Evolutionary conservation across 2,329 filamentous ascomycete genomes (phyloP), one percentile per base, ranked within the genome.

Genomic region (Cryphonectria parasitica): DNA sequence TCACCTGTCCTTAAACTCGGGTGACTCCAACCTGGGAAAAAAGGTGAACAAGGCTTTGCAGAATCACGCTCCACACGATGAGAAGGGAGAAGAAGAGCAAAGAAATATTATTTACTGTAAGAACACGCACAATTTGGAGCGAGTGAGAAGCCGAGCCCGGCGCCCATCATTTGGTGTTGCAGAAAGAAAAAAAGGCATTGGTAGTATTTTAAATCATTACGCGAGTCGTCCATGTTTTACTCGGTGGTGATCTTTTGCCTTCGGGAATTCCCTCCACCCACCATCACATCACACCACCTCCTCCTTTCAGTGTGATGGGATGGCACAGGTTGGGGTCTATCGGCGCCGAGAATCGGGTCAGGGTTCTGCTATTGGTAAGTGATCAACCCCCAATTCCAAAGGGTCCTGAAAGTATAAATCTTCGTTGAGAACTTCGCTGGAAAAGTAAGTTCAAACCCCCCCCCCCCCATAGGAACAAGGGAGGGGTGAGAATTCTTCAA

Each of bases 341-440:
- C 54, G 54, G 54, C 54, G 54, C 54, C 54, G 54, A 31, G 28
- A 31, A 58, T 58, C 54, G 54, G 54, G 54, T 34, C 54, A 34
- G 54, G 54, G 25, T 34, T 58, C 25, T 58, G 28, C 15, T 31
- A 31, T 15, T 56, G 52, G 52, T 4, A 58, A 58, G 54, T 58
- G 54, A 58, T 58, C 28, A 58, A 19, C 54, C 54, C 36, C 36
- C 17, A 13, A 17, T 5, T 2, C 54, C 25, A 31, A 2, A 58
- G 28, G 54, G 54, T 11, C 13, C 25, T 28, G 5, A 58, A 17
- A 19, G 13, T 31, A 17, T 31, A 45, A 39, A 39, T 17, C 22
- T 31, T 58, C 54, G 54, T 58, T 19, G 28, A 19, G 54, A 31
- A 31, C 52, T 7, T 56, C 25, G 52, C 52, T 28, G 3, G 3